Conservation (phyloP, 2,329 filamentous ascomycete species). For the Ophiostoma sp. region DNA sequence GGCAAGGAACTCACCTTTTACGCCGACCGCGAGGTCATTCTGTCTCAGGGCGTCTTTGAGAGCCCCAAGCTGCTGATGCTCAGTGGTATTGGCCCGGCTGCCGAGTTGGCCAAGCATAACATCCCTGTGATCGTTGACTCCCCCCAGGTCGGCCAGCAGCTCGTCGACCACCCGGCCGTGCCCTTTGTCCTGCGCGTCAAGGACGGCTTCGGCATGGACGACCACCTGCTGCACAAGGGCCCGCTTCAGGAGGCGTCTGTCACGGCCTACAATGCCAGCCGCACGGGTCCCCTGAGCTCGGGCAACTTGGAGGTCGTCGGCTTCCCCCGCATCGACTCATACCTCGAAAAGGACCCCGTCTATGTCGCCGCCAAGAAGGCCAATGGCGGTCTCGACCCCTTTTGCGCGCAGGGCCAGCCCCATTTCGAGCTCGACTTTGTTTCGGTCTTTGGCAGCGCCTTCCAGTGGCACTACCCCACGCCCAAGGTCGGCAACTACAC, state of each 20-base stretch:
- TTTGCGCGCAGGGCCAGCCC: constrained; percentile 57
- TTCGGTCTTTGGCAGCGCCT: constrained; percentile 53
- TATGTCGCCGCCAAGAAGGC: constrained; percentile 47
- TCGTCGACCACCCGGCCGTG: constrained; percentile 62
- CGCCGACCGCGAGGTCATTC: constrained; percentile 50
- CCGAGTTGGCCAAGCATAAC: constrained; percentile 53
- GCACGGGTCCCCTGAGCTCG: constrained; percentile 36
- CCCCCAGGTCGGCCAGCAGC: constrained; percentile 63
- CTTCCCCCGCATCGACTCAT: constrained; percentile 58
- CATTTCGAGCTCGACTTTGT: constrained; percentile 66
- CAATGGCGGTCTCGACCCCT: constrained; percentile 52
- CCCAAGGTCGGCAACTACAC: constrained; percentile 50
- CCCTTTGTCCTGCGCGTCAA: constrained; percentile 50
- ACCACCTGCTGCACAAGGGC: constrained; percentile 41
- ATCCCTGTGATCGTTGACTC: constrained; percentile 58
- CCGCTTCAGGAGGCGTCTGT: constrained; percentile 40
- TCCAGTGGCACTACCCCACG: constrained; percentile 50
- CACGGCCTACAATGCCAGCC: constrained; percentile 41
- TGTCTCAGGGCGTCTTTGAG: constrained; percentile 59
- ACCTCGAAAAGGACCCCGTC: constrained; percentile 40
- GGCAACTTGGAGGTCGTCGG: constrained; percentile 54
- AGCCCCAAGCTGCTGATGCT: constrained; percentile 66
- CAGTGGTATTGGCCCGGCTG: constrained; percentile 59
- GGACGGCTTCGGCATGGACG: constrained; percentile 44
- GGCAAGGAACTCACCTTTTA: constrained; percentile 47